Evolutionary conservation across 148 eudicot genomes (phyloP).

Genomic region (Cornus controversa): DNA sequence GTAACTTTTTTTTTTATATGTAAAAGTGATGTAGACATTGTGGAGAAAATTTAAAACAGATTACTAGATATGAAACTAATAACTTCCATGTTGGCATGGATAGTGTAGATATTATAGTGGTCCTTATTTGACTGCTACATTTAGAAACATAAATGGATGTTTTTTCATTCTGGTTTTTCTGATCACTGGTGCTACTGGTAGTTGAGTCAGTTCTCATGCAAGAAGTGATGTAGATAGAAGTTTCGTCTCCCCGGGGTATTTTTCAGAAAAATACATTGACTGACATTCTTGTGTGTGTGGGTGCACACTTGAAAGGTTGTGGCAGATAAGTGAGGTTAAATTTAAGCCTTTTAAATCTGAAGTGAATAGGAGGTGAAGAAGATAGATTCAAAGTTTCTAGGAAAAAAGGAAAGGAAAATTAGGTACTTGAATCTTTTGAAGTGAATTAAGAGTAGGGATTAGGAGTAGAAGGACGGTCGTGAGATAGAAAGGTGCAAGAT

Average conservation of each 20-base stretch:
- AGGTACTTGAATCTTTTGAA: neutral
- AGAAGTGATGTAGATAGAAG: neutral
- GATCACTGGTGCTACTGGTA: neutral
- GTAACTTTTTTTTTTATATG: slow-evolving; percentile 13
- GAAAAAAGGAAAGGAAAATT: neutral
- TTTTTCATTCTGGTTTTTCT: neutral
- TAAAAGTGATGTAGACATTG: neutral
- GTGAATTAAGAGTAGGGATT: neutral
- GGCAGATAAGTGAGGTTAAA: neutral
- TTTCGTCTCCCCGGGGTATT: neutral
- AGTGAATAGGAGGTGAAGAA: neutral
- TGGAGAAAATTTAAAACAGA: neutral
- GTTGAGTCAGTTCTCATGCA: neutral
- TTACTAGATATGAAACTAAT: neutral
- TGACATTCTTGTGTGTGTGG: neutral
- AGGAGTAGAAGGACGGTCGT: too few species aligned
- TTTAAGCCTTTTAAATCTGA: too few species aligned
- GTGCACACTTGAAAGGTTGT: neutral
- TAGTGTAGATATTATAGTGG: too few species aligned
- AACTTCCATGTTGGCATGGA: neutral
- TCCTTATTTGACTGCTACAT: too few species aligned
- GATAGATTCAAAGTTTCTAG: neutral
- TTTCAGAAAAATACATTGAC: neutral
- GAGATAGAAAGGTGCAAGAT: too few species aligned
- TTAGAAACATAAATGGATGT: neutral